Evolutionary conservation across 176 grass and related monocot species (phyloP), one percentile per base, ranked within the genome.

Genomic region (Phragmites australis): DNA sequence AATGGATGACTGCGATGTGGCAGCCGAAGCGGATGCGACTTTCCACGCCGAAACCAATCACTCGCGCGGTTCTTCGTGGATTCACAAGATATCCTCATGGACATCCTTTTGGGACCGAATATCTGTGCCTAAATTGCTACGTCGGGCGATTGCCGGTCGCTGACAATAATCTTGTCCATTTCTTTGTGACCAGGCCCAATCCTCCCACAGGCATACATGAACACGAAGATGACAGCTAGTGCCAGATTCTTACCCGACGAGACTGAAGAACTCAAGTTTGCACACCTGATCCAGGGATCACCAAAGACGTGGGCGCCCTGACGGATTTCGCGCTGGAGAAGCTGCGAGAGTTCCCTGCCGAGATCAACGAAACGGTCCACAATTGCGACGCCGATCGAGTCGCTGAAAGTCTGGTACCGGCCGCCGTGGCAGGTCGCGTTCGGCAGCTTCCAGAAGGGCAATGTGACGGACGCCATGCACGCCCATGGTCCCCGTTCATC

Each of bases 381-480:
- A 4, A 42, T 1, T 62, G 71, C 42, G 92, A 91, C 41, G n/a
- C 40, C 56, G n/a, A n/a, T n/a, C n/a, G 71, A 73, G 2, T 75
- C 86, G 22, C 41, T 94, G 47, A 87, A n/a, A 75, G n/a, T 7
- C 22, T 51, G 76, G 2, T 87, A 94, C 73, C 45, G 81, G 12
- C 48, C 87, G 26, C 87, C 86, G 1, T 94, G 92, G 87, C 23
- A 86, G 45, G 16, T 85, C 19, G 27, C 60, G 26, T 0, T 86
- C 7, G 60, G 19, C 11, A 45, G 30, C 17, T 85, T 89, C 47
- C 63, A 52, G 59, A 82, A n/a, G 58, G 83, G 89, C 77, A 67
- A 76, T 9, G 86, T 86, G 78, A 77, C 81, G 2, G 89, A 92
- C 55, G 68, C 93, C 1, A 88, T 92, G 89, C 93, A 94, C 43